Evolutionary conservation across 2,329 filamentous ascomycete species (phyloP), one percentile per base, ranked within the genome.

Genomic region (Phoma herbarum): DNA sequence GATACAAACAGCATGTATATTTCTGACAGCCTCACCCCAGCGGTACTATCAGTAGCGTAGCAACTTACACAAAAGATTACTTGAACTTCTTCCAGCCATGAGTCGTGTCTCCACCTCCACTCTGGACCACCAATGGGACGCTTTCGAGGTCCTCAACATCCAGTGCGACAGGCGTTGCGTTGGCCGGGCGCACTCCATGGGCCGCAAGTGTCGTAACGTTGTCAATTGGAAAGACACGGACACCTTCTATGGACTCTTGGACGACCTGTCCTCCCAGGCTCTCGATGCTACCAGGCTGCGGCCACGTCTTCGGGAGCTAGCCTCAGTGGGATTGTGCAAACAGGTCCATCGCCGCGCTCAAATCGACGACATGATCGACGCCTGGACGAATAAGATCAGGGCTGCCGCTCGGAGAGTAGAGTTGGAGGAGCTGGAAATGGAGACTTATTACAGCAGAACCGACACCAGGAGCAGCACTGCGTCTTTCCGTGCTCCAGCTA

Each of bases 231-330:
- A 10, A 3, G 60, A 65, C 22, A 14, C 48, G 11, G 1, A 11
- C 5, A 48, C 31, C 16, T 41, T 61, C 14, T 23, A 59, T 11
- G 1, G 2, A 1, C 29, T 66, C 6, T 1, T 70, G 4, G 12
- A 12, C 3, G 33, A 58, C 2, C n/a, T 70, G 1, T 57, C 58
- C 4, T 42, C 4, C 1, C 31, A 59, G 18, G 23, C 31, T 1
- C 60, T 65, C 2, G 48, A 70, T 28, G 26, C 61, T n/a, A 44
- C 48, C 10, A 20, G 14, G 3, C 51, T 71, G 0, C 51, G 43
- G 3, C 37, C 52, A 8, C n/a, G 45, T 11, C 59, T 70, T 2
- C 4, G 33, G n/a, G 16, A 18, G 6, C 52, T 70, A 2, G 68
- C 68, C 11, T 1, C 22, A 0, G 11, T 46, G 25, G 57, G 61